Conservation (phyloP, 169 alveolate species). For the Plasmodium sp. region DNA sequence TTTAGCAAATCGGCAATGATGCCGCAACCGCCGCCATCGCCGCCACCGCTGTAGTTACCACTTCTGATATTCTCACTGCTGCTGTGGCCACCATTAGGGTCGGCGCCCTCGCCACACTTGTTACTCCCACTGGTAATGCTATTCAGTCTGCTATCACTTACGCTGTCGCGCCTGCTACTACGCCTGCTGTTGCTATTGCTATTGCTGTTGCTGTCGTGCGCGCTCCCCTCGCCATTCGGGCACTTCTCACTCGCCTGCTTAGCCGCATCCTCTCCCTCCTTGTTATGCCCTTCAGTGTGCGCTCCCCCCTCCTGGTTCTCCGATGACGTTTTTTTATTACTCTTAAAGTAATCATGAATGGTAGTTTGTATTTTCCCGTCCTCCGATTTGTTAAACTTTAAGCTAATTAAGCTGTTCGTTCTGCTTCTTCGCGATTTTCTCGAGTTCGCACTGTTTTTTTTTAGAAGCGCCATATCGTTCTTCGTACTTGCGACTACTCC, state of each 20-base stretch:
- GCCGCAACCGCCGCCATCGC: not conserved
- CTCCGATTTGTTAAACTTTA: not conserved
- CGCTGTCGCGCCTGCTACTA: not conserved
- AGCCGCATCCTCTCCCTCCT: not conserved
- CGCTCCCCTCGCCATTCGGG: not conserved
- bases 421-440: not conserved
- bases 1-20: not conserved
- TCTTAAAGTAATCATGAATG: constrained; percentile 32
- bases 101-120: not conserved
- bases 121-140: not conserved
- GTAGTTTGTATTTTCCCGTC: constrained; percentile 24
- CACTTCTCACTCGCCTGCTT: not conserved
- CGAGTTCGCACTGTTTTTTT: not conserved
- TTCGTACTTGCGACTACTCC: not conserved
- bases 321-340: not conserved
- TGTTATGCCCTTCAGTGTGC: not conserved
- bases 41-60: not conserved
- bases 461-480: not conserved
- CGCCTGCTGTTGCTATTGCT: not conserved
- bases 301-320: not conserved
- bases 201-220: not conserved
- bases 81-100: not conserved
- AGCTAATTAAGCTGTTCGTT: not conserved
- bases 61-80: not conserved
- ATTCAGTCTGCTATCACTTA: not conserved